Evolutionary conservation across 805 yeast genomes (phyloP).

Genomic region (Ogataea neopini): DNA sequence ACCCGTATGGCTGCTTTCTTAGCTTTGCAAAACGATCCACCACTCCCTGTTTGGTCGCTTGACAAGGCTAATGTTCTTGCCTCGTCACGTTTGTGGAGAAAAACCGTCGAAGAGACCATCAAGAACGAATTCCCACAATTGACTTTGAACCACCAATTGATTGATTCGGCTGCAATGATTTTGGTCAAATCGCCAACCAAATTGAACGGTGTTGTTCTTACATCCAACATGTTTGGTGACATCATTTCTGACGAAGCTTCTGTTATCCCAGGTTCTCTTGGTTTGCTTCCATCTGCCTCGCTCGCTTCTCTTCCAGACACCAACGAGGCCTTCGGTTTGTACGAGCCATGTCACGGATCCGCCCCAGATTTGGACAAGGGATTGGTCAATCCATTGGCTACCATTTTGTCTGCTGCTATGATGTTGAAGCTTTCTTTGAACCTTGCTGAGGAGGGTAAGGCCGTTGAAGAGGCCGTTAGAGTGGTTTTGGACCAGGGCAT

Average conservation of each 20-base stretch:
- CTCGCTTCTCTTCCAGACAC: conserved; percentile 96
- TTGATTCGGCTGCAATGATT: conserved; percentile 99
- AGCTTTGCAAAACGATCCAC: conserved; percentile 92
- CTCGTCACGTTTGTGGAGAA: conserved; percentile 94
- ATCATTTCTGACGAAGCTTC: conserved; percentile 97
- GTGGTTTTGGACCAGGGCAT: conserved; percentile 78
- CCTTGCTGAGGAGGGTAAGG: conserved; percentile 79
- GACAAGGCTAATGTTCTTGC: conserved; percentile 98
- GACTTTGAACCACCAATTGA: conserved; percentile 86
- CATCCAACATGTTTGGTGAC: conserved; percentile 98
- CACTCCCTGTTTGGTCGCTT: conserved; percentile 91
- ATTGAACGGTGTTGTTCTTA: conserved; percentile 88
- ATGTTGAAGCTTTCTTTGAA: conserved; percentile 92
- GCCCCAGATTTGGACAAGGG: conserved; percentile 91
- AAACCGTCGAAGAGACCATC: conserved; percentile 83
- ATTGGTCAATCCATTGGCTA: conserved; percentile 94
- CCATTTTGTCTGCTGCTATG: conserved; percentile 95
- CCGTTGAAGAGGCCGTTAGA: conserved; percentile 85
- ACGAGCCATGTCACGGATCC: conserved; percentile 98
- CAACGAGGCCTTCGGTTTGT: conserved; percentile 90
- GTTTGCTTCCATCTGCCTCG: conserved; percentile 94
- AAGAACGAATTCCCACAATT: conserved; percentile 88
- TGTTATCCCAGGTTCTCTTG: conserved; percentile 96
- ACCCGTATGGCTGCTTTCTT: conserved; percentile 98
- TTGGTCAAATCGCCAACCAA: conserved; percentile 87